Base-by-base conservation (phyloP, 129 eudicot species). In the Pulicaria dysenterica region DNA sequence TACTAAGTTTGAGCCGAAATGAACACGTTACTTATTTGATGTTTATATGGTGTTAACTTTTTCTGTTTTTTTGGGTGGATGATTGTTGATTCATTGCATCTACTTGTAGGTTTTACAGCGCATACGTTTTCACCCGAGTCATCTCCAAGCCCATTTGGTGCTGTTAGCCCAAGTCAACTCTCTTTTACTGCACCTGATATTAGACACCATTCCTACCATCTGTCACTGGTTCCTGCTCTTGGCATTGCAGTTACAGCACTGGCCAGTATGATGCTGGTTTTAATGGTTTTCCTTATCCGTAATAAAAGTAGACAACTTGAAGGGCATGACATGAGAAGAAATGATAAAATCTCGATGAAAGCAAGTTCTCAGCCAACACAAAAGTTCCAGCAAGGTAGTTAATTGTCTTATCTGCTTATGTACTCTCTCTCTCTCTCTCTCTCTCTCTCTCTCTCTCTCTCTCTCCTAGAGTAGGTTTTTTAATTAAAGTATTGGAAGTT, bases 151-250 rank as follows among this genome's bases (percentile, higher is more conserved):
- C 84, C 97, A 4, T 75, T 75, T 9, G 70, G 67, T 65, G 96
- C 98, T 60, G 83, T 80, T 31, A 83, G 91, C 74, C 95, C 99
- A 36, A 83, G 85, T 76, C 91, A 86, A 73, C 84, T 83, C 64
- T 86, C 96, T 49, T 64, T 83, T 76, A 83, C 37, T 24, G 42
- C 13, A 16, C 69, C 89, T 31, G 58, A 72, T 41, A 77, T 75
- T 48, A 83, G 81, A 49, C 93, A 66, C 58, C 96, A 69, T 67
- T 68, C 68, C 41, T 80, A 80, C 76, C 94, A 75, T 68, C 97
- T 95, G 49, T 72, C 88, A n/a, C 38, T 91, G 65, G 60, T 90
- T 67, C 80, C 94, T 17, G 80, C 74, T 62, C 54, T 95, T 73
- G 97, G 96, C 49, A 74, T 90, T 69, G 93, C 85, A 63, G 85